phyloP scores from a whole-genome alignment of 306 rosid species.

The Vicia villosa region DNA sequence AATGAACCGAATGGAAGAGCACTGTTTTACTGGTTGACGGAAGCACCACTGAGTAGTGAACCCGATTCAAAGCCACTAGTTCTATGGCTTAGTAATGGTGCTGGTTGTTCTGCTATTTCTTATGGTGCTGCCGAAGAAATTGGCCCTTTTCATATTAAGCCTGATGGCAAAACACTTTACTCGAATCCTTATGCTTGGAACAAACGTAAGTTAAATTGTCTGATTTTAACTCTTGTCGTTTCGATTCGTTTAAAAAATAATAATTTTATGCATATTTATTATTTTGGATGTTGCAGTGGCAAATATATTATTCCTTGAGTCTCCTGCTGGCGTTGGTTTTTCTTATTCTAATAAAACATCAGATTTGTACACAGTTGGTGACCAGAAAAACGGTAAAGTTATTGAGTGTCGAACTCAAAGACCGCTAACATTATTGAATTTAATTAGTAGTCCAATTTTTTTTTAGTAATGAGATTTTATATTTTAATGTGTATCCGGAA shows the following conservation, averaged over 20 bases:
- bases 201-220: slow-evolving; percentile 55
- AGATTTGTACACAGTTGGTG: slow-evolving; percentile 83
- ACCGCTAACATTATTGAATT: no score
- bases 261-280: not conserved
- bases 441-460: no score
- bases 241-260: not conserved
- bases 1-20: slow-evolving; percentile 76
- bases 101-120: slow-evolving; percentile 97
- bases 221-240: not conserved
- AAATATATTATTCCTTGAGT: slow-evolving; percentile 82
- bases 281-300: slow-evolving; percentile 68
- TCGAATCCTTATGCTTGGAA: slow-evolving; percentile 91
- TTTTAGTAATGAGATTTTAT: slow-evolving; percentile 29
- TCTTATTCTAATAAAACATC: slow-evolving; percentile 73
- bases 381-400: slow-evolving; percentile 73
- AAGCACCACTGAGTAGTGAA: slow-evolving; percentile 61
- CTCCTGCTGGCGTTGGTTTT: slow-evolving; percentile 99
- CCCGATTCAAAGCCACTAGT: slow-evolving; percentile 78
- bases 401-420: no score
- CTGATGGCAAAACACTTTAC: slow-evolving; percentile 86
- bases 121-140: slow-evolving; percentile 93
- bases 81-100: slow-evolving; percentile 97
- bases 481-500: slow-evolving; percentile 23
- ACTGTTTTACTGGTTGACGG: slow-evolving; percentile 89
- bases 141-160: slow-evolving; percentile 75